These are phyloP conservation scores for Begonia peltatifolia DNA, from an alignment of 306 rosid species.

Conservation along the genomic window DNA sequence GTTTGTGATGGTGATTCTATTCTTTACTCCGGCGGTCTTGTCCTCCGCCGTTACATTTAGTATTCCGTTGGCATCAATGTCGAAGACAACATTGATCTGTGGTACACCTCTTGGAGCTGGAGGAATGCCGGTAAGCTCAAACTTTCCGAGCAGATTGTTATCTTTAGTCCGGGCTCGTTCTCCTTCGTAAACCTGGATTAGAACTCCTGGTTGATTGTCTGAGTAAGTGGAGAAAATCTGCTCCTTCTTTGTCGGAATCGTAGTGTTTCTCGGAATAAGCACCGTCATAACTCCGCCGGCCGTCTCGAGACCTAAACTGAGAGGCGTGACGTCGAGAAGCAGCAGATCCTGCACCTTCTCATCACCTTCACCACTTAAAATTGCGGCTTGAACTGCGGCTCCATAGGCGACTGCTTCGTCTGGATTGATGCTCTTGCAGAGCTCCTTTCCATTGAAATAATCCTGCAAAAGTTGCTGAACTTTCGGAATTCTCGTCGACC, in stretches of 20 bases:
- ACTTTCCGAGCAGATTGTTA: slow-evolving; percentile 63
- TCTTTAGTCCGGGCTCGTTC: slow-evolving; percentile 59
- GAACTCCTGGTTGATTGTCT: slow-evolving; percentile 72
- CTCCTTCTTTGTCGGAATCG: slow-evolving; percentile 69
- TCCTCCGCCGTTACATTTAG: slow-evolving; percentile 69
- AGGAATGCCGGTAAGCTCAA: slow-evolving; percentile 69
- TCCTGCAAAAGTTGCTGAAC: slow-evolving; percentile 66
- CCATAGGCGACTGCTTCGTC: slow-evolving; percentile 89
- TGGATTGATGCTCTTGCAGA: slow-evolving; percentile 72
- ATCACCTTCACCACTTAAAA: slow-evolving; percentile 55
- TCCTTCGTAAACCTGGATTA: slow-evolving; percentile 79
- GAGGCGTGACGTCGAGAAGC: slow-evolving; percentile 63
- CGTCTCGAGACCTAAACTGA: slow-evolving; percentile 59
- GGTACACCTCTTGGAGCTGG: slow-evolving; percentile 84
- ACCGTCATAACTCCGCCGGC: slow-evolving; percentile 82
- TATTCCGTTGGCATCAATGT: slow-evolving; percentile 65
- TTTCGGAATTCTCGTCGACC: slow-evolving; percentile 67
- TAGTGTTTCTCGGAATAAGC: slow-evolving; percentile 66
- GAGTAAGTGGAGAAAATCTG: slow-evolving; percentile 73
- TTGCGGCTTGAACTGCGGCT: slow-evolving; percentile 82
- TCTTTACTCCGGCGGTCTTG: slow-evolving; percentile 81
- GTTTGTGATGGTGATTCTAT: slow-evolving; percentile 66
- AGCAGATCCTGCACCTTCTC: slow-evolving; percentile 64
- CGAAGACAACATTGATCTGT: slow-evolving; percentile 57
- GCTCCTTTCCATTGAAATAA: slow-evolving; percentile 74